These are phyloP conservation scores for Asterochloris sp. DNA, from an alignment of 139 green algal genomes.

Conservation along the genomic window DNA sequence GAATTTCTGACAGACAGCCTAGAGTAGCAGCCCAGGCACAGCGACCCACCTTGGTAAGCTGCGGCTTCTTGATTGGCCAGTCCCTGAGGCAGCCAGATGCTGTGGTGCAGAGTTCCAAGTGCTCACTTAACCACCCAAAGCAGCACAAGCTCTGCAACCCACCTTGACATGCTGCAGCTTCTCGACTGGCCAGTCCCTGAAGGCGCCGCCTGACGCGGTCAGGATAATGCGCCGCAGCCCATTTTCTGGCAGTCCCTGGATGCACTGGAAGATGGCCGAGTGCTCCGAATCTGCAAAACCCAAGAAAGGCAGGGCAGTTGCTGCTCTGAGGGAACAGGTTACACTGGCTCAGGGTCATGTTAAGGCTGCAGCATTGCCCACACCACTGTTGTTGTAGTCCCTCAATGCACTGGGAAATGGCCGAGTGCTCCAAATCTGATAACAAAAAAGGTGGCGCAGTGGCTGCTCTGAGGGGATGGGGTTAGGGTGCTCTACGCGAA, in stretches of 20 bases:
- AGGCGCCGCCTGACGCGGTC: slow-evolving; percentile 95
- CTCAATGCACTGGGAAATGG: slow-evolving; percentile 96
- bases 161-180: slow-evolving; percentile 73
- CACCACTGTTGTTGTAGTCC: slow-evolving; percentile 90
- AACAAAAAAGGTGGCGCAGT: slow-evolving; percentile 71
- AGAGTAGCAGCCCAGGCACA: no score
- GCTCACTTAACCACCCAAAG: no score
- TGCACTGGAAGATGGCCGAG: slow-evolving; percentile 97
- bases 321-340: no score
- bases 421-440: slow-evolving; percentile 74
- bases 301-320: background rate
- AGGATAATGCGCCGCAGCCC: slow-evolving; percentile 97
- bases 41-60: slow-evolving; percentile 59
- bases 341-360: background rate
- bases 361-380: no score
- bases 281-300: slow-evolving; percentile 85
- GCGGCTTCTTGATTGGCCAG: slow-evolving; percentile 88
- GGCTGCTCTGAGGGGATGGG: no score
- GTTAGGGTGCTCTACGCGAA: no score
- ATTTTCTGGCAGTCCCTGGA: slow-evolving; percentile 87
- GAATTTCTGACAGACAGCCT: no score
- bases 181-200: slow-evolving; percentile 93
- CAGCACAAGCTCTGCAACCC: no score
- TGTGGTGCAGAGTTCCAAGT: no score
- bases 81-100: slow-evolving; percentile 97